These are phyloP conservation scores for Colletotrichum eremochloae DNA, from an alignment of 2,329 filamentous ascomycete genomes.

Conservation along the genomic window DNA sequence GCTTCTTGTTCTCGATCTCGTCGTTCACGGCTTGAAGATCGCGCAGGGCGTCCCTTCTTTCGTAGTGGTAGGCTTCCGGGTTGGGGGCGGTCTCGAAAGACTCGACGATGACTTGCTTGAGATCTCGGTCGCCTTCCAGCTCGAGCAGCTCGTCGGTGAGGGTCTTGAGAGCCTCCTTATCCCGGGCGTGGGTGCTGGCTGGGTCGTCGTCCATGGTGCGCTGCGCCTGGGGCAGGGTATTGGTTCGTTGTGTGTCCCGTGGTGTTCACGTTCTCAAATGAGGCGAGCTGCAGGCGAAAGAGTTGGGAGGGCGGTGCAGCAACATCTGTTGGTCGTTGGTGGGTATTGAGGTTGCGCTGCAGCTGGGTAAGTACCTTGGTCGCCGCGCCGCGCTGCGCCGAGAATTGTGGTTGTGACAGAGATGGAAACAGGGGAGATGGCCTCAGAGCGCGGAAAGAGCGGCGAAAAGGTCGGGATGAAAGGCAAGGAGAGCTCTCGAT, in stretches of 20 bases:
- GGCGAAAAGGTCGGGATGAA: not conserved
- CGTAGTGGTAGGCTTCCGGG: not conserved
- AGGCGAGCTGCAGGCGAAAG: conserved; percentile 39
- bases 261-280: conserved; percentile 14
- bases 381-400: not conserved
- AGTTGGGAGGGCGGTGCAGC: conserved; percentile 27
- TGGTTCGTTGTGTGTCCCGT: not conserved
- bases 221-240: not conserved
- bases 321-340: conserved; percentile 32
- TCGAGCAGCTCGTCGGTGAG: conserved; percentile 30
- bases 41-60: conserved; percentile 9
- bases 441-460: not conserved
- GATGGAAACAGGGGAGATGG: conserved; percentile 3
- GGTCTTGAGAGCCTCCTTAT: conserved; percentile 25
- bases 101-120: conserved; percentile 21
- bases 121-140: conserved; percentile 28
- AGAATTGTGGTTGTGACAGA: conserved; percentile 6
- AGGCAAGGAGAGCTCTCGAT: not conserved
- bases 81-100: conserved; percentile 27
- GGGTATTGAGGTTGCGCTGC: conserved; percentile 13
- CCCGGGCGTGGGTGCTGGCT: conserved; percentile 13
- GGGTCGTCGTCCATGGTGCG: conserved; percentile 19
- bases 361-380: conserved; percentile 3
- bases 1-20: conserved; percentile 24
- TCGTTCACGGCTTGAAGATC: conserved; percentile 2